Conservation (phyloP, 257 asterid species). For the Gynochthodes officinalis region DNA sequence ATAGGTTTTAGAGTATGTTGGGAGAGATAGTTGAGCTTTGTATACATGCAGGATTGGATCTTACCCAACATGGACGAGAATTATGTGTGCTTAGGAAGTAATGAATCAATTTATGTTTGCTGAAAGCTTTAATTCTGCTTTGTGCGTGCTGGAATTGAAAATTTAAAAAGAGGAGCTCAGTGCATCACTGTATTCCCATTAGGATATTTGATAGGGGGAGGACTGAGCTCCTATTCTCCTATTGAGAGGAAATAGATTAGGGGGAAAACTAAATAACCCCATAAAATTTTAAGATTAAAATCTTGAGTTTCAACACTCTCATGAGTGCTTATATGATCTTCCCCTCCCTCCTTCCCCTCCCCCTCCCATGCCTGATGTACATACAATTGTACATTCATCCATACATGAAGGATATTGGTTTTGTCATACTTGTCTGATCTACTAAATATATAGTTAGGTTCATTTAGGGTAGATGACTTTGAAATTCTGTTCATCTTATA, state of each 20-base stretch:
- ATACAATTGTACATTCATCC: too few species aligned
- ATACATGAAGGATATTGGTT: neutral
- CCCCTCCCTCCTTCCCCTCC: too few species aligned
- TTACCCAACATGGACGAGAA: neutral
- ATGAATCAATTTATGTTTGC: neutral
- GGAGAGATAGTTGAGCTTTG: neutral
- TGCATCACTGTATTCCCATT: too few species aligned
- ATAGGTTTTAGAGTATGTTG: neutral
- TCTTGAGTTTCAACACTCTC: too few species aligned
- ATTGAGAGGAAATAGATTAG: too few species aligned
- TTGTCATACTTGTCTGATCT: neutral
- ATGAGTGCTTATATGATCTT: too few species aligned
- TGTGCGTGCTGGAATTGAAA: too few species aligned
- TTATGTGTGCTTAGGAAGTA: neutral
- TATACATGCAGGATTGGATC: neutral
- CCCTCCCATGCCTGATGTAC: neutral
- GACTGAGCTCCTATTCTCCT: too few species aligned
- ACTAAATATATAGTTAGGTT: neutral
- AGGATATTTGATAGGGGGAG: too few species aligned
- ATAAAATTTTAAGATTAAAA: too few species aligned
- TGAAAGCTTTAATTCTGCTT: neutral
- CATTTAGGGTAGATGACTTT: neutral
- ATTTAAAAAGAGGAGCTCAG: too few species aligned
- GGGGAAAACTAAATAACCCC: too few species aligned
- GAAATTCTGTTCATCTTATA: neutral